Evolutionary conservation across 768 basidiomycete genomes (phyloP).

Genomic region (Leccinum incarnatum): DNA sequence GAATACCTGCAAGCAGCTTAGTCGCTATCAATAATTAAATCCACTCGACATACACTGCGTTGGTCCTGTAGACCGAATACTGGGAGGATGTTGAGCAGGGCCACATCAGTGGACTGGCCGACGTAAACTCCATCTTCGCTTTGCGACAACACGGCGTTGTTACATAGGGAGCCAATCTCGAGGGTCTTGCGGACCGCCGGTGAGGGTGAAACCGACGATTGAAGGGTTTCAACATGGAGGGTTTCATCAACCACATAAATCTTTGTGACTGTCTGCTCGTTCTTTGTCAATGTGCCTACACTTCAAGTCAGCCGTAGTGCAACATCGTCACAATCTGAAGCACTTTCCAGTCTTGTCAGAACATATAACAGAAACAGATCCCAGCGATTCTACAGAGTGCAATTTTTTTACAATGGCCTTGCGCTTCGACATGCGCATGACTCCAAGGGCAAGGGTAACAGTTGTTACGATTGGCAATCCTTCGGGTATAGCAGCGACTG

Average conservation of each 20-base stretch:
- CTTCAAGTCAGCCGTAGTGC: not conserved
- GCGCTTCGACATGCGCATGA: slow-evolving; percentile 88
- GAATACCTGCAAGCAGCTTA: slow-evolving; percentile 48
- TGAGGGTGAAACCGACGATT: slow-evolving; percentile 47
- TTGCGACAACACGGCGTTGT: slow-evolving; percentile 67
- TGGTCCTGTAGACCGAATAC: slow-evolving; percentile 67
- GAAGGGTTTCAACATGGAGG: slow-evolving; percentile 53
- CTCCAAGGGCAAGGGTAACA: slow-evolving; percentile 92
- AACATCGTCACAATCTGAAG: not conserved
- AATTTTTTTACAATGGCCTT: slow-evolving; percentile 98
- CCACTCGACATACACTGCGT: slow-evolving; percentile 52
- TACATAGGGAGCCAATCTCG: slow-evolving; percentile 85
- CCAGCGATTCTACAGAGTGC: slow-evolving; percentile 91
- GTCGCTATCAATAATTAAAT: not conserved
- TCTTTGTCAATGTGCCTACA: slow-evolving; percentile 85
- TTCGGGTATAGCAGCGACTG: slow-evolving; percentile 98
- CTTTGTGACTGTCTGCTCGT: slow-evolving; percentile 93
- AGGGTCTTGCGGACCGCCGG: slow-evolving; percentile 72
- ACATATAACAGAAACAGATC: slow-evolving; percentile 95
- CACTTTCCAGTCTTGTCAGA: slow-evolving; percentile 89
- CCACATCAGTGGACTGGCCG: slow-evolving; percentile 93
- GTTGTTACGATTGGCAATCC: slow-evolving; percentile 96
- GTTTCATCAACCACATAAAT: slow-evolving; percentile 85
- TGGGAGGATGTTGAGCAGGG: slow-evolving; percentile 75
- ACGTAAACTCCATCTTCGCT: slow-evolving; percentile 72